Percentiles rank a stretch among this genome's conserved stretches.
Conservation (phyloP, 768 basidiomycete genomes). For the Leccinum fibrillosum region DNA sequence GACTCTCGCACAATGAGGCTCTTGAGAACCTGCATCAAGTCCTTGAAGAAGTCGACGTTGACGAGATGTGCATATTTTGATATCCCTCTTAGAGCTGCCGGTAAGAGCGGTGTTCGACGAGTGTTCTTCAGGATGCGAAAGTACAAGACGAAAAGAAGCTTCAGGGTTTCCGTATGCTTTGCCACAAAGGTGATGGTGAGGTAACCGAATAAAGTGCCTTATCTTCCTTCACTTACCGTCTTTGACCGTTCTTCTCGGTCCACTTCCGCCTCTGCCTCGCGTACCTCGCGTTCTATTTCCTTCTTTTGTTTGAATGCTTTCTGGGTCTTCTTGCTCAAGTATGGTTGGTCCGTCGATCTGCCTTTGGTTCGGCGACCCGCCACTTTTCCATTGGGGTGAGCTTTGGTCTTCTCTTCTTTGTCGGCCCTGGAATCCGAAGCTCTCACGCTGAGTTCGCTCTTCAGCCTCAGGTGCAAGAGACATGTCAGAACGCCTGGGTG, state of each 20-base stretch:
- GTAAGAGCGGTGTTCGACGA: slow-evolving; percentile 71
- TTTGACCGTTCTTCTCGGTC: slow-evolving; percentile 85
- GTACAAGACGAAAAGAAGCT: slow-evolving; percentile 94
- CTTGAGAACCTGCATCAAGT: slow-evolving; percentile 85
- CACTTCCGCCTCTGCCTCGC: slow-evolving; percentile 91
- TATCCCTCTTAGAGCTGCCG: slow-evolving; percentile 87
- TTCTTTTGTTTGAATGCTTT: slow-evolving; percentile 85
- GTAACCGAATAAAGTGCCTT: slow-evolving; percentile 5
- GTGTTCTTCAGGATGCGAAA: slow-evolving; percentile 93
- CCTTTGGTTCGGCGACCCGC: slow-evolving; percentile 46
- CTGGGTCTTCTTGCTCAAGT: slow-evolving; percentile 90
- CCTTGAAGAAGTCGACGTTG: slow-evolving; percentile 98
- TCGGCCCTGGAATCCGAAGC: slow-evolving; percentile 70
- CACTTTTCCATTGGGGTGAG: slow-evolving; percentile 36
- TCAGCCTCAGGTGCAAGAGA: slow-evolving; percentile 80
- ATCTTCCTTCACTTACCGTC: slow-evolving; percentile 53
- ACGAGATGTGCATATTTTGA: slow-evolving; percentile 93
- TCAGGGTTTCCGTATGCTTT: slow-evolving; percentile 97
- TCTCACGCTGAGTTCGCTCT: slow-evolving; percentile 78
- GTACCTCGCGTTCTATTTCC: slow-evolving; percentile 88
- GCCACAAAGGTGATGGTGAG: slow-evolving; percentile 23
- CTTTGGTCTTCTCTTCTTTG: slow-evolving; percentile 42
- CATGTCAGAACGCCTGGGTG: slow-evolving; percentile 86
- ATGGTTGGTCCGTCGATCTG: slow-evolving; percentile 59
- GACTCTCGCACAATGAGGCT: slow-evolving; percentile 58